Evolutionary conservation across 1,139 yeast genomes (phyloP), one percentile per base, ranked within the genome.

Genomic region (Kodamaea suecica): DNA sequence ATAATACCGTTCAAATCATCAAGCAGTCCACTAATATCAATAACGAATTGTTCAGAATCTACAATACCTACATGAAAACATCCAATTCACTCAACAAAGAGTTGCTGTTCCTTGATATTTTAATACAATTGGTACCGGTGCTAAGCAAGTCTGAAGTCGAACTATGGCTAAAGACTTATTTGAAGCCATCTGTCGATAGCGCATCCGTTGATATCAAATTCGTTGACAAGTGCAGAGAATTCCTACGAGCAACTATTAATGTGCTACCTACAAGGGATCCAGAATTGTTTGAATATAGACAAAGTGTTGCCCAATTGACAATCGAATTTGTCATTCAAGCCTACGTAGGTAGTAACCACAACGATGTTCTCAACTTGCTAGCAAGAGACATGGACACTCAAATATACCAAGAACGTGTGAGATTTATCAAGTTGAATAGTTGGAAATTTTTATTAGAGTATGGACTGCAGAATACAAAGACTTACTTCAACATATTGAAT

Each of bases 151-250:
- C 66, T 2, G 73, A 73, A 30, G 55, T 76, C 8, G 49, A 52
- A 25, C 52, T 65, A 17, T 82, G 87, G 86, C 61, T 77, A 34
- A 60, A 61, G 29, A 63, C 73, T n/a, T 73, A 76, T 45, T 53
- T 72, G 7, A 60, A 61, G 15, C 76, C 80, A 0, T 81, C 84
- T 0, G 60, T 80, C 2, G 82, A 80, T 49, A 76, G 83, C 30
- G 82, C 82, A 0, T 83, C 84, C 2, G 66, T 47, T 37, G 71
- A 68, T 40, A 40, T 55, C 9, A 42, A 42, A 17, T 65, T 66
- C 30, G 80, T 77, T 1, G 57, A 56, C 6, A 62, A 66, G 25
- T 49, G 80, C 5, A 53, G 76, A 26, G 57, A 59, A 7, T 65
- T 79, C 23, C 50, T 81, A 10, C 39, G 50, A 12, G 53, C 55